A percentile compares a stretch with the other conserved stretches of the same genome.
phyloP scores from a whole-genome alignment of 2,329 filamentous ascomycete species.

The Microdochium nivale region DNA sequence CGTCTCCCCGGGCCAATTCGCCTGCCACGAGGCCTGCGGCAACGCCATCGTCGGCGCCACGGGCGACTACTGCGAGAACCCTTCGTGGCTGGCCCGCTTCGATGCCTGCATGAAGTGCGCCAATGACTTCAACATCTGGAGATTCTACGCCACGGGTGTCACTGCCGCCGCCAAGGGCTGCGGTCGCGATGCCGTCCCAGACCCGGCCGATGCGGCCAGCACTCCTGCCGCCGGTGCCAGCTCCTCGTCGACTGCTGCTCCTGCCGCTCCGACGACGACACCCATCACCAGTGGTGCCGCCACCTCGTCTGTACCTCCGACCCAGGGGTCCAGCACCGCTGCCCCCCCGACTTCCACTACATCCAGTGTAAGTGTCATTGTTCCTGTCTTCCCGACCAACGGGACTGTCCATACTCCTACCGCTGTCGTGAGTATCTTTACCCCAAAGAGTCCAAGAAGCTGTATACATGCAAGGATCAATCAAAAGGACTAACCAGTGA shows the following conservation, averaged over 20 bases:
- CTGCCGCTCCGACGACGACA: no score
- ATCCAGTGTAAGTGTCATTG: no score
- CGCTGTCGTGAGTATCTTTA: no score
- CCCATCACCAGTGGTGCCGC: no score
- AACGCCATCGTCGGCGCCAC: conserved; percentile 17
- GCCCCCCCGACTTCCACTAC: no score
- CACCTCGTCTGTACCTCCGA: no score
- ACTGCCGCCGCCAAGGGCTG: conserved; percentile 26
- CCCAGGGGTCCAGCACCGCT: no score
- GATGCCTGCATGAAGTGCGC: conserved; percentile 28
- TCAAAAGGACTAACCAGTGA: background rate
- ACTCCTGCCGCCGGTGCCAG: background rate
- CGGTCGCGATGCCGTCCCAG: conserved; percentile 7
- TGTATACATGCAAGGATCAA: no score
- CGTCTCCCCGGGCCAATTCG: background rate
- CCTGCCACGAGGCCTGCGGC: conserved; percentile 8
- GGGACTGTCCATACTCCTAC: no score
- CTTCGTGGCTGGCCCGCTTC: background rate
- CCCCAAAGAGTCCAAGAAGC: no score
- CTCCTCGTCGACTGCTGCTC: no score
- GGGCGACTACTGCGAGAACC: conserved; percentile 17
- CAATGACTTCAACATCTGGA: conserved; percentile 31
- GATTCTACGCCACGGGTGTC: conserved; percentile 30
- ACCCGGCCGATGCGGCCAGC: background rate
- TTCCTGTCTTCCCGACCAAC: no score